Conservation (phyloP, 768 basidiomycete genomes). For the Lepiota subincarnata region DNA sequence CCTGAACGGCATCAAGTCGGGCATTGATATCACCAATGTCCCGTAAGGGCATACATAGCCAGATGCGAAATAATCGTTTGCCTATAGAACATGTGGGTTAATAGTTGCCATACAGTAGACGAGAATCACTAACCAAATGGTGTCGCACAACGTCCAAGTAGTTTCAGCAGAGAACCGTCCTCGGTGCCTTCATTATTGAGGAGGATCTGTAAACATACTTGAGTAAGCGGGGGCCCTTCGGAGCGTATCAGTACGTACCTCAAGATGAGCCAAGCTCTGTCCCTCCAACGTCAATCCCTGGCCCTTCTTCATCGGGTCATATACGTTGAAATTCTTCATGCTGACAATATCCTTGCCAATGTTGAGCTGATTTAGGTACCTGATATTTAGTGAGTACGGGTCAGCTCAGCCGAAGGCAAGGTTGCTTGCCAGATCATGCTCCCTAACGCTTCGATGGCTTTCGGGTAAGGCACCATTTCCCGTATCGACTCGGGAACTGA, state of each 20-base stretch:
- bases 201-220: constrained; percentile 49
- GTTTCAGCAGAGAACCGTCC: constrained; percentile 82
- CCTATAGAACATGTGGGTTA: constrained; percentile 39
- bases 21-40: constrained; percentile 84
- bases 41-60: constrained; percentile 91
- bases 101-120: not conserved
- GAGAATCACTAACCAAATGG: constrained; percentile 67
- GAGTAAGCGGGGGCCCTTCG: not conserved
- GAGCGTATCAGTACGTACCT: constrained; percentile 43
- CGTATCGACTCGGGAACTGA: constrained; percentile 70
- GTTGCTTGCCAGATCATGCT: constrained; percentile 78
- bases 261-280: constrained; percentile 91
- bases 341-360: constrained; percentile 93
- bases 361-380: constrained; percentile 89
- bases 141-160: constrained; percentile 81
- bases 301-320: constrained; percentile 93
- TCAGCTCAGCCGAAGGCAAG: constrained; percentile 16
- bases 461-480: constrained; percentile 58
- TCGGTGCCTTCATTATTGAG: constrained; percentile 92
- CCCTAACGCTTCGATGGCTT: constrained; percentile 83
- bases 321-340: constrained; percentile 97
- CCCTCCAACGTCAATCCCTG: constrained; percentile 86
- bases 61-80: constrained; percentile 93
- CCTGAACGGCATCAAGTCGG: constrained; percentile 90
- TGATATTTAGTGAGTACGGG: constrained; percentile 20